Base-by-base conservation (phyloP, 2,329 filamentous ascomycete species). In the Botrytis aclada region DNA sequence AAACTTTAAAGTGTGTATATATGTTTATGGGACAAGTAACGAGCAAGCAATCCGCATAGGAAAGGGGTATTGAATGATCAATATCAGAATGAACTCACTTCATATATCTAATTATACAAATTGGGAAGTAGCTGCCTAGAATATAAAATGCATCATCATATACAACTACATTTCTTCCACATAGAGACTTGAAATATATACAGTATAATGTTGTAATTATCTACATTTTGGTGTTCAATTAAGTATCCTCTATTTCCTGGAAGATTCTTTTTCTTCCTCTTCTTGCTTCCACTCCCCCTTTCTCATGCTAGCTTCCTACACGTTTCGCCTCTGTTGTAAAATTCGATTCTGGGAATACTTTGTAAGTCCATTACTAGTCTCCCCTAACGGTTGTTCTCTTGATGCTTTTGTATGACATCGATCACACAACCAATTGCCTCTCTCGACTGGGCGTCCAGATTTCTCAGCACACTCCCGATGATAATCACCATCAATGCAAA, bases 381-480 rank as follows among this genome's bases (percentile, higher is more conserved):
- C 9, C 25, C 14, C 45, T 16, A 3, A 10, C 3, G 9, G 5
- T 54, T 54, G 45, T 32, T 37, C n/a, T 18, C 37, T 16, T 20
- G n/a, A 41, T 29, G 34, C 34, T 32, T n/a, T 56, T 32, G 32
- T 6, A 56, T 67, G 16, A 25, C 65, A 67, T 20, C 47, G 25
- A 56, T 67, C 47, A 41, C 65, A 67, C 22, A 67, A 32, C 65
- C 65, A 67, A 32, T n/a, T 67, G 3, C 65, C 65, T 56, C 39
- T 67, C 18, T 32, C 25, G 34, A 67, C 39, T 14, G n/a, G 10
- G 65, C 65, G 65, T 29, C 29, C 7, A 16, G 25, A 56, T 9
- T 56, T 67, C 54, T 56, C n/a, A 20, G 65, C 65, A 56, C 65
- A 67, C 34, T 67, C 47, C 39, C 22, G 39, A 67, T 67, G 65